These are phyloP conservation scores for Flaveria sonorensis DNA, from an alignment of 129 eudicot genomes.

Conservation along the genomic window DNA sequence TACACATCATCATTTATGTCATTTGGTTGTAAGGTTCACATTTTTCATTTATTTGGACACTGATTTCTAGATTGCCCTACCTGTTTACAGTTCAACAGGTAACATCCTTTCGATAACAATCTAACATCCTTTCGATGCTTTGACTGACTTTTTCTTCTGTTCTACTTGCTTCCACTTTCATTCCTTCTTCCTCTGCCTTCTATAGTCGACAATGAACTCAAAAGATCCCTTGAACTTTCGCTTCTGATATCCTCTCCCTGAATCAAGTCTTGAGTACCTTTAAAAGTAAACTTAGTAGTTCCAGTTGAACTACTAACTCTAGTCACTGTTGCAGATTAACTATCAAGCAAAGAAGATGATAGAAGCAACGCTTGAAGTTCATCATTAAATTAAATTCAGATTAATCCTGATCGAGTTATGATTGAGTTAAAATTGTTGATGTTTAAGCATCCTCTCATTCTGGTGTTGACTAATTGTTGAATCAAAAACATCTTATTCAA, in stretches of 20 bases:
- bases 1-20: neutral
- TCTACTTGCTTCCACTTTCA: neutral
- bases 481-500: no score
- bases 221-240: neutral
- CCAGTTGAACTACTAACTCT: no score
- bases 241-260: neutral
- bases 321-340: no score
- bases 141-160: neutral
- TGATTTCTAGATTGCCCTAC: neutral
- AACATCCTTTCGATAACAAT: neutral
- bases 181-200: neutral
- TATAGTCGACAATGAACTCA: neutral
- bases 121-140: neutral
- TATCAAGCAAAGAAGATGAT: no score
- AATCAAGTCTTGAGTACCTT: neutral
- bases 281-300: no score
- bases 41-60: neutral
- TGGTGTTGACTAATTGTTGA: no score
- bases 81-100: neutral
- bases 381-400: no score
- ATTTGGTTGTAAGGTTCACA: no score
- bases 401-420: no score
- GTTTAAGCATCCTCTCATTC: no score
- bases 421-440: no score
- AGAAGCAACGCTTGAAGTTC: no score